These are phyloP conservation scores for Coemansia sp. DNA, from an alignment of 192 early-diverging fungal genomes.

Conservation along the genomic window DNA sequence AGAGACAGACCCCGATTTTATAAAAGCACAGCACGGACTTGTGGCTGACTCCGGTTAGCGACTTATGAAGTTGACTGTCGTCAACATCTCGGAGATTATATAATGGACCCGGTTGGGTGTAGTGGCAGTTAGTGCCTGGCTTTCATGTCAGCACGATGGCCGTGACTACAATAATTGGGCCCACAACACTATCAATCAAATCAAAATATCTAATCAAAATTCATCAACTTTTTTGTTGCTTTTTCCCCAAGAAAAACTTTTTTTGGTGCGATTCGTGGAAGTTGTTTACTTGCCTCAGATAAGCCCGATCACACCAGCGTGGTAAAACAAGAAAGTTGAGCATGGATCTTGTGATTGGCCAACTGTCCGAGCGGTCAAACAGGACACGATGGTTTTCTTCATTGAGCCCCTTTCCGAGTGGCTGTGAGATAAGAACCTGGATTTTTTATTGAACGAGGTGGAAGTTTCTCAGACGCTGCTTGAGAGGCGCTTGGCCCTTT, in stretches of 20 bases:
- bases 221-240: too few species aligned
- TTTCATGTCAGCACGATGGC: slow-evolving; percentile 46
- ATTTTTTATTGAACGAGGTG: too few species aligned
- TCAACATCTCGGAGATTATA: slow-evolving; percentile 51
- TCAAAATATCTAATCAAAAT: background rate
- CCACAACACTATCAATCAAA: slow-evolving; percentile 8
- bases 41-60: slow-evolving; percentile 10
- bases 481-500: too few species aligned
- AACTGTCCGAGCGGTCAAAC: too few species aligned
- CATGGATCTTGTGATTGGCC: too few species aligned
- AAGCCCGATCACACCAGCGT: too few species aligned
- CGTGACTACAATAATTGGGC: slow-evolving; percentile 49
- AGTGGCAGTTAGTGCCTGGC: slow-evolving; percentile 19
- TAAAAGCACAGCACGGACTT: slow-evolving; percentile 55
- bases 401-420: background rate
- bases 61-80: slow-evolving; percentile 53
- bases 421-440: too few species aligned
- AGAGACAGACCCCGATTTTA: slow-evolving; percentile 50
- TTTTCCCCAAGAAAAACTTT: too few species aligned
- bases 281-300: too few species aligned
- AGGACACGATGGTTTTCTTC: too few species aligned
- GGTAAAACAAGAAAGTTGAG: too few species aligned
- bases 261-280: background rate
- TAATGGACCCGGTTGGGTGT: slow-evolving; percentile 43
- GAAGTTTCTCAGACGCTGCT: too few species aligned